Evolutionary conservation across 1,284 basidiomycete genomes (phyloP).

Genomic region (Cryptococcus sp.): DNA sequence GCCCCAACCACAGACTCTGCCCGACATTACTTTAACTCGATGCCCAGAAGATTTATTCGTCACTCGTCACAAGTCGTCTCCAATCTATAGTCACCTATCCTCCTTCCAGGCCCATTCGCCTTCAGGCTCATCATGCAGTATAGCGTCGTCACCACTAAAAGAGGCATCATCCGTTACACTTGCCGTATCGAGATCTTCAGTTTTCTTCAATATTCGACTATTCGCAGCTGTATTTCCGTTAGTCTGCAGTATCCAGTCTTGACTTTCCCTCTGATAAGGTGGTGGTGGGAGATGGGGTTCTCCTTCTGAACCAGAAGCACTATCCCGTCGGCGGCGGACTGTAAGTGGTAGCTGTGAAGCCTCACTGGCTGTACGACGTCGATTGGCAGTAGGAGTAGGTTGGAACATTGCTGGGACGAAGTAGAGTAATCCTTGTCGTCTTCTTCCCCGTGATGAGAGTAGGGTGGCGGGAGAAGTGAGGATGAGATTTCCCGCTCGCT

Average conservation of each 20-base stretch:
- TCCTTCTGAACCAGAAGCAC: neutral
- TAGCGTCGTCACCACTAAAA: no score
- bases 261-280: conserved; percentile 16
- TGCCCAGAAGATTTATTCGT: no score
- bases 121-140: no score
- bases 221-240: neutral
- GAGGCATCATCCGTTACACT: neutral
- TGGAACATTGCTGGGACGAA: conserved; percentile 44
- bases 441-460: conserved; percentile 12
- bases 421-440: conserved; percentile 36
- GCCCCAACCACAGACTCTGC: no score
- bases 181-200: neutral
- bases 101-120: conserved; percentile 1
- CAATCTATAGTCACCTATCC: neutral
- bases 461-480: conserved; percentile 40
- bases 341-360: conserved; percentile 33
- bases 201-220: no score
- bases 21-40: no score
- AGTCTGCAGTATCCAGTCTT: neutral
- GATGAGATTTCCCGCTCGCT: conserved; percentile 38
- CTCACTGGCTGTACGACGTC: conserved; percentile 37
- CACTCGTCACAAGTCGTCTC: no score
- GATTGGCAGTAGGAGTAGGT: conserved; percentile 16
- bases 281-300: conserved; percentile 14
- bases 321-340: conserved; percentile 11